These are phyloP conservation scores for Hemileccinum impolitum DNA, from an alignment of 768 basidiomycete genomes.

Conservation along the genomic window DNA sequence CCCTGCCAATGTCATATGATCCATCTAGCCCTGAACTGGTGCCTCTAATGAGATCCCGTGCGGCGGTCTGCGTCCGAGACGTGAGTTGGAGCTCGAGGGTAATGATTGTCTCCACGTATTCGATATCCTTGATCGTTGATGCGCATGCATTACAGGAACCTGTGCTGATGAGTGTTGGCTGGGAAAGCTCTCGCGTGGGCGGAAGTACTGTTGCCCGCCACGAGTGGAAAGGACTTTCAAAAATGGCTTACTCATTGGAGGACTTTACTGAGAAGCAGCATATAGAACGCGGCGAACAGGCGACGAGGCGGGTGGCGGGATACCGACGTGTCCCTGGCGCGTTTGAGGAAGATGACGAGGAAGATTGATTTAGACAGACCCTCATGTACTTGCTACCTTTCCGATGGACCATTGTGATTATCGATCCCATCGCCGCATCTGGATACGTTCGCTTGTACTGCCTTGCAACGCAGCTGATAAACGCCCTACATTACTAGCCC, in stretches of 20 bases:
- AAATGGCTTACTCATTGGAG: constrained; percentile 61
- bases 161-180: constrained; percentile 87
- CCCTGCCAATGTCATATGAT: constrained; percentile 66
- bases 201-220: constrained; percentile 86
- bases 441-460: background rate
- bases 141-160: constrained; percentile 56
- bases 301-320: constrained; percentile 8
- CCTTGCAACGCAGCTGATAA: background rate
- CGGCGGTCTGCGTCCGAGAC: constrained; percentile 73
- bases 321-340: constrained; percentile 25
- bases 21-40: constrained; percentile 61
- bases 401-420: too few relatives aligned
- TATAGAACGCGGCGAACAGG: constrained; percentile 31
- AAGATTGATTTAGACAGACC: constrained; percentile 2
- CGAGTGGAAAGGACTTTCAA: constrained; percentile 92
- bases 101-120: constrained; percentile 3
- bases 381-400: too few relatives aligned
- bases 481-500: too few relatives aligned
- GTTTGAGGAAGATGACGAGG: constrained; percentile 24
- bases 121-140: constrained; percentile 4
- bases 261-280: constrained; percentile 66
- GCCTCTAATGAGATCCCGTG: constrained; percentile 24
- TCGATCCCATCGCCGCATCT: background rate
- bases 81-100: constrained; percentile 93
- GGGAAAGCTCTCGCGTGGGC: constrained; percentile 57